Conservation (phyloP, 139 green algal species). For the Pedinophyceae sp. region DNA sequence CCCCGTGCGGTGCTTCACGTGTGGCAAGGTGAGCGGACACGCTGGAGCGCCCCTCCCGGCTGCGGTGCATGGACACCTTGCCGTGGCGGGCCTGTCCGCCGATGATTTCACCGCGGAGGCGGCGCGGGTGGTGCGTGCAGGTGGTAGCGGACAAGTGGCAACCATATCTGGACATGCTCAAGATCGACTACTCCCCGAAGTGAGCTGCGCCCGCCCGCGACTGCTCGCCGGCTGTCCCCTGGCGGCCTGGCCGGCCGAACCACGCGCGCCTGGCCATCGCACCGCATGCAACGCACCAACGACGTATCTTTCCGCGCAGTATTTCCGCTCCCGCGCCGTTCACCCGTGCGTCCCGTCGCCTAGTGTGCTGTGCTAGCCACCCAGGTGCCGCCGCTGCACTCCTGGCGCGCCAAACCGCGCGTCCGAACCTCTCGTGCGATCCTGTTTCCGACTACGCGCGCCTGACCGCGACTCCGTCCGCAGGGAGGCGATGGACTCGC, state of each 20-base stretch:
- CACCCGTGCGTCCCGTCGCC: too few species aligned
- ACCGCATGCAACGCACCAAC: too few species aligned
- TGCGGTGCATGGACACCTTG: neutral
- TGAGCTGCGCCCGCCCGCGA: too few species aligned
- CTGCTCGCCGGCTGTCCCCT: neutral
- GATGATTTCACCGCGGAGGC: too few species aligned
- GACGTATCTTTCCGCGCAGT: neutral
- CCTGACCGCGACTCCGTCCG: too few species aligned
- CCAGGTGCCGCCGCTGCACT: too few species aligned
- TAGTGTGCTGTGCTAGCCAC: too few species aligned
- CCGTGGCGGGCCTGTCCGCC: neutral
- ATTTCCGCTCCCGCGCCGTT: neutral
- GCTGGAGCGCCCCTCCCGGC: too few species aligned
- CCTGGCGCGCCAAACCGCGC: too few species aligned
- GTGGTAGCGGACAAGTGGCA: conserved; percentile 99
- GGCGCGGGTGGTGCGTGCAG: conserved; percentile 40
- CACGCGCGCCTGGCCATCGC: too few species aligned
- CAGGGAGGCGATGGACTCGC: conserved; percentile 88
- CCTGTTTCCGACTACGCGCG: too few species aligned
- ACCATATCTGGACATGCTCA: conserved; percentile 89
- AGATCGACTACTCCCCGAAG: conserved; percentile 60
- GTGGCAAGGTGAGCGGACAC: conserved; percentile 82
- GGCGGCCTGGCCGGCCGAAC: neutral
- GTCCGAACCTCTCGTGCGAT: too few species aligned
- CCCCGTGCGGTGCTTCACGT: conserved; percentile 95